Conservation (phyloP, 148 eudicot species). For the Vaccinium darrowii region DNA sequence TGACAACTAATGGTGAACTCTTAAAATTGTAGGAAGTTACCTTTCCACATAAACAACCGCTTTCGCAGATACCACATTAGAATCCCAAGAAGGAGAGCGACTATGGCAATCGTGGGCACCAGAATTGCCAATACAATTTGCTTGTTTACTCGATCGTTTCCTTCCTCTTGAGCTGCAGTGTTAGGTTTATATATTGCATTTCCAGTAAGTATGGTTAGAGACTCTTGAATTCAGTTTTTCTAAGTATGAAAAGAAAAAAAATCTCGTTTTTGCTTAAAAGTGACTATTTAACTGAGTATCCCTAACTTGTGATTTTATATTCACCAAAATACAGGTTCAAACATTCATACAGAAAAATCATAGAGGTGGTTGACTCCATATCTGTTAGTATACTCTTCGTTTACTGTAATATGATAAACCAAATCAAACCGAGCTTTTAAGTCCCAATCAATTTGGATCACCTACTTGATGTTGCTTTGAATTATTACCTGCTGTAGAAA, state of each 20-base stretch:
- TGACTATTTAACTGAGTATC: background rate
- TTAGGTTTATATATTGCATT: too few relatives aligned
- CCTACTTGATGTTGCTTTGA: background rate
- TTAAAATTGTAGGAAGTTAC: too few relatives aligned
- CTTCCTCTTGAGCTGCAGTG: too few relatives aligned
- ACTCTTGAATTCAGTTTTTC: background rate
- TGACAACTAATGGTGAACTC: too few relatives aligned
- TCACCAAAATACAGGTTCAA: background rate
- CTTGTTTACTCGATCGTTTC: too few relatives aligned
- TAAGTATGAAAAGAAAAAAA: background rate
- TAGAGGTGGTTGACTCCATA: background rate
- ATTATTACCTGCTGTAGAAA: slow-evolving; percentile 38
- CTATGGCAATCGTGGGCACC: too few relatives aligned
- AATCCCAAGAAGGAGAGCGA: too few relatives aligned
- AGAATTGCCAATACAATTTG: too few relatives aligned
- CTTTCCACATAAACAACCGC: too few relatives aligned
- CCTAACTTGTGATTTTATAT: background rate
- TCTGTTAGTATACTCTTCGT: too few relatives aligned
- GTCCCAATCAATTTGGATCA: background rate
- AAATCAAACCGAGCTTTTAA: background rate
- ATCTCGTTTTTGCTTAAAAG: background rate
- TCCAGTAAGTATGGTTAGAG: background rate
- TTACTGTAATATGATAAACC: background rate
- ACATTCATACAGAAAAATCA: background rate
- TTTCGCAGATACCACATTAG: too few relatives aligned